These are phyloP conservation scores for Solanum chacoense DNA, from an alignment of 305 asterid species.

Conservation along the genomic window DNA sequence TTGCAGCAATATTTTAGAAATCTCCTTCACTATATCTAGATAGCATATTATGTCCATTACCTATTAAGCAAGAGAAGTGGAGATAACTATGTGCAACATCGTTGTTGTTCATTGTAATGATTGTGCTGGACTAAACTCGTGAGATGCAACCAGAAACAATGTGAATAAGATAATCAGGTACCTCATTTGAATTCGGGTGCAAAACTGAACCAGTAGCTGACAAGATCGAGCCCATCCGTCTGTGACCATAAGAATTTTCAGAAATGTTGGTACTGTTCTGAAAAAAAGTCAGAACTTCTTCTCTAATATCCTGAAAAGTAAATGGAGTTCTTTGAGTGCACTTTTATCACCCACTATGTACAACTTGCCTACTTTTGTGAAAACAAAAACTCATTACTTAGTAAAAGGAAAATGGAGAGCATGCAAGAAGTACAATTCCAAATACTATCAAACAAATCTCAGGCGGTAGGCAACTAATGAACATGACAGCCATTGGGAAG, in stretches of 20 bases:
- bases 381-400: not conserved
- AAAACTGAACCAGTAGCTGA: not conserved
- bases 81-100: not conserved
- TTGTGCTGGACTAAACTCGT: not conserved
- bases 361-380: not conserved
- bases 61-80: not conserved
- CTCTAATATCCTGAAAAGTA: not conserved
- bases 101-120: not conserved
- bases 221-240: not conserved
- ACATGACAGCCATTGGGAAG: not conserved
- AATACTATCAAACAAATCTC: not conserved
- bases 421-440: not conserved
- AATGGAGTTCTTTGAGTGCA: not conserved
- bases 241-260: not conserved
- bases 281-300: not conserved
- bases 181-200: not conserved
- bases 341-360: not conserved
- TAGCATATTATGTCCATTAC: no score
- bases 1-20: not conserved
- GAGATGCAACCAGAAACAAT: not conserved
- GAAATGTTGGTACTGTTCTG: not conserved
- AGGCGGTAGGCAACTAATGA: not conserved
- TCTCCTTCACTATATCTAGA: not conserved
- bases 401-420: not conserved
- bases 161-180: not conserved